Evolutionary conservation across 257 asterid species (phyloP), one percentile per base, ranked within the genome.

Genomic region (Linaria vulgaris): DNA sequence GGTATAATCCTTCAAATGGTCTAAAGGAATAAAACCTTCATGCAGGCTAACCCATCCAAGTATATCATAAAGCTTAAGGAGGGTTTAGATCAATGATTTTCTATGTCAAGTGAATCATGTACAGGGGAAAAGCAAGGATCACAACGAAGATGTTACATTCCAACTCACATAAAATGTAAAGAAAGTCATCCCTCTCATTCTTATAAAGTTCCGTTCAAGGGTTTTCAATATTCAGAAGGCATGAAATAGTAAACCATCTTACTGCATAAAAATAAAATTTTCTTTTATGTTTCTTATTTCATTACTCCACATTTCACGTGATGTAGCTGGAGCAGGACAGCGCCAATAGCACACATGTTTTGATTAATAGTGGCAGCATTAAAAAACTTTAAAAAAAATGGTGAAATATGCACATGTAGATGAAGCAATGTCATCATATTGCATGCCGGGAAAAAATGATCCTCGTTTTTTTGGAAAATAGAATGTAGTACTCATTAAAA

Each of bases 261-360:
- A 51, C 38, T 21, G 39, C 9, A 64, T 30, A 4, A 10, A 30
- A 64, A 37, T 34, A 48, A 23, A 27, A 27, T 2, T 50, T 53
- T 19, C 30, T 50, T 50, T 6, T 50, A 4, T 50, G 30, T 50
- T 50, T 17, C 14, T 50, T 44, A n/a, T 51, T 52, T 15, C 41
- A 22, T 21, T 53, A 17, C 14, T 54, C 39, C 31, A 39, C 14
- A 44, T 65, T 65, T 24, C 15, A 47, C 31, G 58, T n/a, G 72
- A 37, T 6, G 41, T 51, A 38, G 48, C 7, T 44, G 21, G 21
- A 14, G 39, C 15, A 51, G 60, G 61, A 64, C 20, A 13, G 11
- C 20, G 10, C 1, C 4, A 34, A 52, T 44, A 24, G 12, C 61
- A 44, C 17, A 23, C 12, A 16, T 22, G 17, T 64, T 41, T n/a